Base-by-base conservation (phyloP, 208 protist genomes). In the Leishmania turanica region DNA sequence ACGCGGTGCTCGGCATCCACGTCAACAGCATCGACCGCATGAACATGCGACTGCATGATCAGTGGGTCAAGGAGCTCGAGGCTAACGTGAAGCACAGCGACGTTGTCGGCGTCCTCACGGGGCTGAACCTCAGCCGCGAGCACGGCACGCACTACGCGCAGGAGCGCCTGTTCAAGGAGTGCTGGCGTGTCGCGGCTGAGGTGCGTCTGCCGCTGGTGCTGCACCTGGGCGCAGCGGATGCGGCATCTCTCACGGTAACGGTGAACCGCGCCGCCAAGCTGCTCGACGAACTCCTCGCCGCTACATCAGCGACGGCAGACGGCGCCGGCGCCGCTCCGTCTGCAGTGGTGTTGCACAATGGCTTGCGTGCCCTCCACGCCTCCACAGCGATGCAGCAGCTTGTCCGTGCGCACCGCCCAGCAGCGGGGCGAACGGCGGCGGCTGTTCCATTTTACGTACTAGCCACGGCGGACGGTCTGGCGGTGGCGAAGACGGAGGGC, bases 1-100 rank as follows among this genome's bases (percentile, higher is more conserved):
- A 94, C 76, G 92, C 87, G 21, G 45, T 95, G 24, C 78, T 95
- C 7, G 94, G 94, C 34, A 88, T 97, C 13, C 94, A 97, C 77
- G 86, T 90, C 27, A 93, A 97, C 84, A 97, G 91, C 79, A 90
- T 96, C 53, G 89, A 95, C 60, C 87, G 94, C 65, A 93, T 86
- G 47, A 91, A 96, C 79, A 89, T 88, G 74, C 88, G 89, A 47
- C 74, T 87, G 58, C 92, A 94, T 47, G 85, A 92, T 65, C 87
- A 90, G 85, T 96, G 93, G 92, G 78, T 97, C 49, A 88, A 88
- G 40, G 88, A 89, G 40, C 73, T 95, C 37, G 60, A 79, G 54
- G 53, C 68, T 53, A 81, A 87, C 80, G 90, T 80, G 27, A 87
- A 90, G 80, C 69, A 93, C 53, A 64, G 76, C 9, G 87, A 91